Evolutionary conservation across 805 yeast genomes (phyloP), one percentile per base, ranked within the genome.

Genomic region (Kluyveromyces siamensis): DNA sequence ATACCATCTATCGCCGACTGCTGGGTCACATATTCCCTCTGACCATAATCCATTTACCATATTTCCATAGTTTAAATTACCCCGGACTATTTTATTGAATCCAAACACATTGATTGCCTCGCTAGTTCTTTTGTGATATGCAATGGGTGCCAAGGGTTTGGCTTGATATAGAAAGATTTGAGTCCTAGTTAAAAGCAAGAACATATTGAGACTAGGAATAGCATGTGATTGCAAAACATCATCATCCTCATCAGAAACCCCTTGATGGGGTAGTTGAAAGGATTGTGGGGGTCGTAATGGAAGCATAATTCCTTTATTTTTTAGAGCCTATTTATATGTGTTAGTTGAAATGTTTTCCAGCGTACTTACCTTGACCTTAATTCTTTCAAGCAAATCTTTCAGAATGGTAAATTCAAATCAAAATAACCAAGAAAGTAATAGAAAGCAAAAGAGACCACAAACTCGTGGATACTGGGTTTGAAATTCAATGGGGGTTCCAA

Each of bases 91-190:
- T 13, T 44, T 49, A 44, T 65, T 66, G 8, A 35, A 35, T n/a
- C 70, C 70, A 49, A 63, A 63, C 25, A 62, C 63, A 7, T 47
- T 42, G 8, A 66, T 35, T 1, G 70, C 64, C 8, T 55, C 55
- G 11, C 16, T 40, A 2, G 64, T 56, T 42, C 70, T 55, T 37
- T 58, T 63, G 45, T 63, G 65, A 11, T 57, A 52, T 6, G 66
- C 59, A 3, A 65, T 57, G 10, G 64, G 50, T 2, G 68, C 68
- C 47, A 61, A 44, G 25, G 70, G 70, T 48, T 63, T 66, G 41
- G 55, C 52, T 47, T 66, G 63, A 46, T 66, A 66, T 8, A 62
- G 50, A 19, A 64, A 47, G 5, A 65, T 56, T 46, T 67, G 55
- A 3, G 57, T 54, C 8, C 57, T 51, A 4, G 68, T 65, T 18